Conservation (phyloP, 371 early-diverging fungal species). For the Rhizopus delemar region DNA sequence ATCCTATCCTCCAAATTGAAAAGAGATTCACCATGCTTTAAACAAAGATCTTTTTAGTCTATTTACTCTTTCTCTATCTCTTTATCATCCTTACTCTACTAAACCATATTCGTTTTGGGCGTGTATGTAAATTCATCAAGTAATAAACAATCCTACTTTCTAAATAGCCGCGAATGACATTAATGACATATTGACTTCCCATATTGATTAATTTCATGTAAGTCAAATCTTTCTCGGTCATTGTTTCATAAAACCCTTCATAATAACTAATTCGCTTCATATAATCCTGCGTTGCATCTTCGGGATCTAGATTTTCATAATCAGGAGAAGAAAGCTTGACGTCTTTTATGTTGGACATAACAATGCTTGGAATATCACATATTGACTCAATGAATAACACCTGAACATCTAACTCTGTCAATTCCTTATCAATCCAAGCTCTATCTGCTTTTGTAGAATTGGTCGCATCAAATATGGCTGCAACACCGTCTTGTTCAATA, state of each 20-base stretch:
- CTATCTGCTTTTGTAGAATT: constrained; percentile 88
- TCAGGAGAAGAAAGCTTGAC: constrained; percentile 94
- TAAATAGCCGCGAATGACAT: constrained; percentile 88
- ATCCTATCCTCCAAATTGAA: constrained; percentile 87
- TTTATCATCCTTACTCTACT: constrained; percentile 46
- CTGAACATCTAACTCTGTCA: constrained; percentile 71
- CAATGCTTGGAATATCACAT: constrained; percentile 84
- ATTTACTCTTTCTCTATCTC: background rate
- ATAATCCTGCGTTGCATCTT: constrained; percentile 86
- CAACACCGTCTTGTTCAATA: constrained; percentile 66
- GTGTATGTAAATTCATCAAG: constrained; percentile 96
- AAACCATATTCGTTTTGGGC: constrained; percentile 91
- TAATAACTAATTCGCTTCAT: constrained; percentile 88
- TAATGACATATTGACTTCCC: constrained; percentile 84
- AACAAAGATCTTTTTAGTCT: background rate
- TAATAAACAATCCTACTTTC: constrained; percentile 95
- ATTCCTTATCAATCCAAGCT: constrained; percentile 64
- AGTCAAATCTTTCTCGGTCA: constrained; percentile 75
- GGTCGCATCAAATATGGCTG: constrained; percentile 96
- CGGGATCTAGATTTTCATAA: constrained; percentile 75
- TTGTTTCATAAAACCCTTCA: constrained; percentile 83
- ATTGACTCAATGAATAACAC: constrained; percentile 95
- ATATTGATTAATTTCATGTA: constrained; percentile 94
- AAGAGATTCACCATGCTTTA: constrained; percentile 86
- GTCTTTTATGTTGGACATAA: constrained; percentile 87